phyloP scores from a whole-genome alignment of 148 eudicot species.

The Spergularia marina region DNA sequence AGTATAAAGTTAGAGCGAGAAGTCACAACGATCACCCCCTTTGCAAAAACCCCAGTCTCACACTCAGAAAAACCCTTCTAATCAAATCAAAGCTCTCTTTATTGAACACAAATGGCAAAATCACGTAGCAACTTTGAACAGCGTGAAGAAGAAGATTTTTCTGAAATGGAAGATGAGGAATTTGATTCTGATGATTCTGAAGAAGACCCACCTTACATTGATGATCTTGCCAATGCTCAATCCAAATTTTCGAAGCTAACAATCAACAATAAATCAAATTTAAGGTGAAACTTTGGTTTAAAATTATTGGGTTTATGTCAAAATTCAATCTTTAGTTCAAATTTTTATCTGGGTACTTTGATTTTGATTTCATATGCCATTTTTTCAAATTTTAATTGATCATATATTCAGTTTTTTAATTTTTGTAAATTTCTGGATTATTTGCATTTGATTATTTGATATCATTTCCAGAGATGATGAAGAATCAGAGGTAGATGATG shows the following conservation, averaged over 20 bases:
- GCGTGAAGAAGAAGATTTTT: background rate
- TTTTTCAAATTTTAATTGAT: conserved; percentile 5
- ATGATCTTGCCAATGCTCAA: conserved; percentile 32
- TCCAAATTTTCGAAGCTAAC: conserved; percentile 21
- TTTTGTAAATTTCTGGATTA: no score
- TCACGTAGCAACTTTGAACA: background rate
- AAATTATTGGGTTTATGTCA: background rate
- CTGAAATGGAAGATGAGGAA: conserved; percentile 22
- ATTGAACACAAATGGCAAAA: conserved; percentile 14
- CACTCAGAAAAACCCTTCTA: background rate
- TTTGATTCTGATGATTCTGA: conserved; percentile 51
- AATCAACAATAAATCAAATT: conserved; percentile 3
- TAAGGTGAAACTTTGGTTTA: background rate
- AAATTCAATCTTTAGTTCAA: background rate
- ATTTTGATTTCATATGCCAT: background rate
- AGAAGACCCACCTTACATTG: conserved; percentile 49
- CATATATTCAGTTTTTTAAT: background rate
- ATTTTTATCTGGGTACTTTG: background rate
- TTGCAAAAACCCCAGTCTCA: background rate
- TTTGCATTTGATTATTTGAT: background rate
- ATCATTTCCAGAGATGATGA: background rate
- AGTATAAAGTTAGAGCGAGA: background rate
- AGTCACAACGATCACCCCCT: conserved; percentile 20
- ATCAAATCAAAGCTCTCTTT: background rate
- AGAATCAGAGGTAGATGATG: conserved; percentile 14